phyloP scores from a whole-genome alignment of 345 rosid genomes.

The Arabidopsis suecica region DNA sequence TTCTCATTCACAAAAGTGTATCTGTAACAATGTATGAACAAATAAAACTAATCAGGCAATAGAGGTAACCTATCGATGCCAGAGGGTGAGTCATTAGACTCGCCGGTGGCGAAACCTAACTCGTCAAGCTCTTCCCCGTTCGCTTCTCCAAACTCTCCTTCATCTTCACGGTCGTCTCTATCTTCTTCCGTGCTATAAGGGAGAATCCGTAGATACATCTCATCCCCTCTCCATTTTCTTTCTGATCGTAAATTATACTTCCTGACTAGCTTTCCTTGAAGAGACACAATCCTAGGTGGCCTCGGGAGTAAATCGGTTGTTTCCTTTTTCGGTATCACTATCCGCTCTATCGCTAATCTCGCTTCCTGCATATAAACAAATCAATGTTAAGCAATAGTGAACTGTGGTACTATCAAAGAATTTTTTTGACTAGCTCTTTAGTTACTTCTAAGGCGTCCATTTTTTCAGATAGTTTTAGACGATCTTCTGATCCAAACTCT shows the following conservation, averaged over 20 bases:
- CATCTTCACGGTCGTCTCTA: constrained; percentile 33
- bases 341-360: constrained; percentile 75
- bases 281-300: constrained; percentile 56
- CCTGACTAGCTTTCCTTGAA: constrained; percentile 64
- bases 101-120: constrained; percentile 8
- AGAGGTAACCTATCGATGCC: constrained; percentile 43
- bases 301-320: constrained; percentile 74
- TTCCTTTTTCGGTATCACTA: constrained; percentile 75
- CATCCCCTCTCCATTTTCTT: constrained; percentile 59
- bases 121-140: constrained; percentile 36
- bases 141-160: constrained; percentile 48
- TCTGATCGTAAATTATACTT: constrained; percentile 66
- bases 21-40: constrained; percentile 18
- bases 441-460: constrained; percentile 83
- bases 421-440: constrained; percentile 18
- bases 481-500: constrained; percentile 57
- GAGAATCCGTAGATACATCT: constrained; percentile 57
- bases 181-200: constrained; percentile 53
- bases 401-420: not conserved
- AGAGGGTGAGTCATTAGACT: constrained; percentile 27
- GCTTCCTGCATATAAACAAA: constrained; percentile 62
- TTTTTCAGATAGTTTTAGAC: constrained; percentile 61
- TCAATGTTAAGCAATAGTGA: constrained; percentile 5
- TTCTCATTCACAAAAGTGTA: constrained; percentile 13
- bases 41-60: constrained; percentile 39